These are phyloP conservation scores for Cyclotella baltica DNA, from an alignment of 108 stramenopile genomes.

Conservation along the genomic window DNA sequence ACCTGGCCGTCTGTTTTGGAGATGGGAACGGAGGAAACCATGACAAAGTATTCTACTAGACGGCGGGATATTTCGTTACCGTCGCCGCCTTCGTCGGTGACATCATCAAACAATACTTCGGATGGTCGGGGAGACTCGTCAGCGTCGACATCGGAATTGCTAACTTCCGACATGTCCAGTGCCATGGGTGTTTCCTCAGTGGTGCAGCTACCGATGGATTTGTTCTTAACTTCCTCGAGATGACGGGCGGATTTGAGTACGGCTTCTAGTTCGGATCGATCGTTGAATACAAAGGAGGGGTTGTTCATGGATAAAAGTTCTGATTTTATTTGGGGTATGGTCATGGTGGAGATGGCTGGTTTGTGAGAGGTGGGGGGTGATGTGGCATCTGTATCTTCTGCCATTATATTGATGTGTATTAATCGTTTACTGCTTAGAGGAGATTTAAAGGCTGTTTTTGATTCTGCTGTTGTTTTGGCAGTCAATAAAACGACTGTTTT, in stretches of 20 bases:
- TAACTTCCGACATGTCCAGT: constrained; percentile 1
- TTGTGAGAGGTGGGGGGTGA: background rate
- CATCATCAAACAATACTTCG: background rate
- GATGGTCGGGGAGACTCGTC: background rate
- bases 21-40: constrained; percentile 67
- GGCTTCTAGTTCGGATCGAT: constrained; percentile 36
- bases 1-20: constrained; percentile 17
- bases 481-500: no score
- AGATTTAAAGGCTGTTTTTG: no score
- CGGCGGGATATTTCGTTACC: constrained; percentile 32
- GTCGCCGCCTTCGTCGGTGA: constrained; percentile 1
- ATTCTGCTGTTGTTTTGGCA: no score
- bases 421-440: background rate
- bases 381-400: background rate
- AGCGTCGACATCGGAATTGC: background rate
- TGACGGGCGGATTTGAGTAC: constrained; percentile 21
- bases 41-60: constrained; percentile 89
- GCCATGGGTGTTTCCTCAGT: background rate
- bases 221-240: background rate
- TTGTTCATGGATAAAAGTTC: constrained; percentile 30
- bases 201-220: background rate
- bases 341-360: constrained; percentile 22
- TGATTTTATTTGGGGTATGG: constrained; percentile 12
- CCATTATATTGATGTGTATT: no score
- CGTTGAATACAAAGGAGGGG: constrained; percentile 42